Conservation (phyloP, 805 yeast species). For the Wickerhamiella sergipiensis region DNA sequence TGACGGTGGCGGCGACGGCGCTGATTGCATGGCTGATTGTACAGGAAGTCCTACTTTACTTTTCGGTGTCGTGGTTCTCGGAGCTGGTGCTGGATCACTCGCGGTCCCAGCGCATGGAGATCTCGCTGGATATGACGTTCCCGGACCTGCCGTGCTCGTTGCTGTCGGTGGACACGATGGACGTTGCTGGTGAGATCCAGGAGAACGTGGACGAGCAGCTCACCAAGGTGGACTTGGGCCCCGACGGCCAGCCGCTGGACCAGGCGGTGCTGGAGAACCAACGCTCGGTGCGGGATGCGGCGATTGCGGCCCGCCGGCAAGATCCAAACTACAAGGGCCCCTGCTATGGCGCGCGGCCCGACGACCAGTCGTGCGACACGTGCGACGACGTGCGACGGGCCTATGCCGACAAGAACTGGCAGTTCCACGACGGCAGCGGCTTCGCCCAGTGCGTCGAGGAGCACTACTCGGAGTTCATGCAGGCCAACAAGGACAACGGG, state of each 20-base stretch:
- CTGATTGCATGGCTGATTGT: constrained; percentile 49
- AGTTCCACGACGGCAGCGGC: constrained; percentile 74
- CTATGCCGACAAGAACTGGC: constrained; percentile 70
- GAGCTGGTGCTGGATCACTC: constrained; percentile 67
- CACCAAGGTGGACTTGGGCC: constrained; percentile 48
- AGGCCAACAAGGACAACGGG: constrained; percentile 59
- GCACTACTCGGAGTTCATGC: constrained; percentile 59
- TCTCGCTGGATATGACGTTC: constrained; percentile 70
- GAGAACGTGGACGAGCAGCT: constrained; percentile 64
- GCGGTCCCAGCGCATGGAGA: constrained; percentile 59
- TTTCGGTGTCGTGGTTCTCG: constrained; percentile 54
- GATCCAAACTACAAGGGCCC: constrained; percentile 62
- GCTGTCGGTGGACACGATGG: constrained; percentile 74
- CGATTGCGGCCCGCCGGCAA: constrained; percentile 16
- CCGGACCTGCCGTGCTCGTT: constrained; percentile 75
- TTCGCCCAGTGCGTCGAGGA: constrained; percentile 85
- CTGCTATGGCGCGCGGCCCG: constrained; percentile 70
- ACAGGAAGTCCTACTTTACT: constrained; percentile 67
- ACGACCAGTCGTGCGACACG: constrained; percentile 63
- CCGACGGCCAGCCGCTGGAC: constrained; percentile 36
- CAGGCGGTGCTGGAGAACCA: constrained; percentile 32
- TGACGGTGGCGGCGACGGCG: constrained; percentile 57
- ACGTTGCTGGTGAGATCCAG: constrained; percentile 74
- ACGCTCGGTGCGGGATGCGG: constrained; percentile 20
- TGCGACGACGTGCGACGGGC: constrained; percentile 75